phyloP scores from a whole-genome alignment of 192 early-diverging fungal genomes.

The Dissophora ornata region DNA sequence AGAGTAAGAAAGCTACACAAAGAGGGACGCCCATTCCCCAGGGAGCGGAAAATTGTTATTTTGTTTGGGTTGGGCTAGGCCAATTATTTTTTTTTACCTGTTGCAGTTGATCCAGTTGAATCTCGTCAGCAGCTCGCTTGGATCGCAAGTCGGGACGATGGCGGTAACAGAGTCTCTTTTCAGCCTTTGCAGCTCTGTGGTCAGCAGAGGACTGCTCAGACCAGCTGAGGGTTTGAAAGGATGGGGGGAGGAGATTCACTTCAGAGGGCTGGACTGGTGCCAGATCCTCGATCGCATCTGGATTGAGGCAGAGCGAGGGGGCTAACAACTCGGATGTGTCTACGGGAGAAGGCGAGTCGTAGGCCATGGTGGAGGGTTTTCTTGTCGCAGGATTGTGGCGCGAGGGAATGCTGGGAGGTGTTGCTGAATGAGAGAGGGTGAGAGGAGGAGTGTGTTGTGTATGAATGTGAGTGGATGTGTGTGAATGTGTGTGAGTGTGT shows the following conservation, averaged over 20 bases:
- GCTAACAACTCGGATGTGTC: slow-evolving; percentile 50
- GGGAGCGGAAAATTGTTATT: no score
- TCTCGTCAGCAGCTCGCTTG: slow-evolving; percentile 60
- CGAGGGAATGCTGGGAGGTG: not conserved
- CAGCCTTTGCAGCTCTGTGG: slow-evolving; percentile 42
- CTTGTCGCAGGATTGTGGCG: slow-evolving; percentile 3
- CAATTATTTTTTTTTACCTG: no score
- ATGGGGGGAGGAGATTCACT: slow-evolving; percentile 29
- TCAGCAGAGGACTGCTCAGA: slow-evolving; percentile 49
- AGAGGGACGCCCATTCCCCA: no score
- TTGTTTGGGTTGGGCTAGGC: no score
- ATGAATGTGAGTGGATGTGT: slow-evolving; percentile 6
- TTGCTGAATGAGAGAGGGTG: slow-evolving; percentile 4
- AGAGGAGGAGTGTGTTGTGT: not conserved
- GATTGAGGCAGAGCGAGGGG: slow-evolving; percentile 50
- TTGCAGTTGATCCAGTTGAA: slow-evolving; percentile 59
- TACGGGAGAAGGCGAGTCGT: slow-evolving; percentile 50
- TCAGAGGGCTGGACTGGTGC: slow-evolving; percentile 42
- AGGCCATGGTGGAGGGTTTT: slow-evolving; percentile 22
- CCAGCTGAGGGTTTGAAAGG: slow-evolving; percentile 45
- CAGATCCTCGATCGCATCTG: slow-evolving; percentile 50
- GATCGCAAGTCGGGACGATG: slow-evolving; percentile 68
- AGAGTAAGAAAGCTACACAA: no score
- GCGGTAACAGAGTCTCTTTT: slow-evolving; percentile 62
- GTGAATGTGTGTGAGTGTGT: not conserved